A percentile compares a stretch with the other conserved stretches of the same genome.
These are phyloP conservation scores for Clarireedia homoeocarpa DNA, from an alignment of 2,329 filamentous ascomycete genomes.

Conservation along the genomic window DNA sequence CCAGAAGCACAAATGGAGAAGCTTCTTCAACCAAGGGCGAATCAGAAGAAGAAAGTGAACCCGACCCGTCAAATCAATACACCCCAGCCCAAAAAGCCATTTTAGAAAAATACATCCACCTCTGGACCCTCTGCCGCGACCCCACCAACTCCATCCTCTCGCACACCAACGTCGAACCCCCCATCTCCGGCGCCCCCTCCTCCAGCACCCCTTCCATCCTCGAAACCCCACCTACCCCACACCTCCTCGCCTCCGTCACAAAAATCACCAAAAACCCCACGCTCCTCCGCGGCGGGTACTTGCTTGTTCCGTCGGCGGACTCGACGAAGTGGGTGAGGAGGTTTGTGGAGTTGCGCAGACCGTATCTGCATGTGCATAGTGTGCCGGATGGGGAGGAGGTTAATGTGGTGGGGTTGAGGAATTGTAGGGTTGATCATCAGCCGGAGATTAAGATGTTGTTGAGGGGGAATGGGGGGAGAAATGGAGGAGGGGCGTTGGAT, in stretches of 20 bases:
- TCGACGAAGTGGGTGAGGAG: slow-evolving; percentile 82
- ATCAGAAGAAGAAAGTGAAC: slow-evolving; percentile 24
- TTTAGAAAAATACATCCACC: slow-evolving; percentile 32
- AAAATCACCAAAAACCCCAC: slow-evolving; percentile 75
- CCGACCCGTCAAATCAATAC: slow-evolving; percentile 18
- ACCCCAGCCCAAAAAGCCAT: slow-evolving; percentile 23
- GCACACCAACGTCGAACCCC: slow-evolving; percentile 58
- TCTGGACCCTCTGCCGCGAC: slow-evolving; percentile 29
- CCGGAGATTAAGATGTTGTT: slow-evolving; percentile 47
- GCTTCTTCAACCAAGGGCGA: slow-evolving; percentile 1
- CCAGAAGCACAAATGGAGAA: slow-evolving; percentile 9
- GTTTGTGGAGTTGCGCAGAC: slow-evolving; percentile 84
- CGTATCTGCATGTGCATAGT: slow-evolving; percentile 86
- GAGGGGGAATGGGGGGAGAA: neutral
- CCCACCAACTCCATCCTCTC: slow-evolving; percentile 43
- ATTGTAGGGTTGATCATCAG: slow-evolving; percentile 85
- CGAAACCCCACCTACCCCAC: slow-evolving; percentile 14
- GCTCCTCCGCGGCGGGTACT: slow-evolving; percentile 78
- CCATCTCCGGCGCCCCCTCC: slow-evolving; percentile 48
- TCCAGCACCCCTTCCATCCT: neutral
- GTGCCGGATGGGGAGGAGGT: slow-evolving; percentile 62
- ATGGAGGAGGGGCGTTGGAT: slow-evolving; percentile 23
- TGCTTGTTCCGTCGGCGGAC: slow-evolving; percentile 76
- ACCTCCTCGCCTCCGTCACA: slow-evolving; percentile 52
- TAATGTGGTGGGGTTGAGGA: slow-evolving; percentile 78